Base-by-base conservation (phyloP, 345 rosid genomes). In the Salix viminalis region DNA sequence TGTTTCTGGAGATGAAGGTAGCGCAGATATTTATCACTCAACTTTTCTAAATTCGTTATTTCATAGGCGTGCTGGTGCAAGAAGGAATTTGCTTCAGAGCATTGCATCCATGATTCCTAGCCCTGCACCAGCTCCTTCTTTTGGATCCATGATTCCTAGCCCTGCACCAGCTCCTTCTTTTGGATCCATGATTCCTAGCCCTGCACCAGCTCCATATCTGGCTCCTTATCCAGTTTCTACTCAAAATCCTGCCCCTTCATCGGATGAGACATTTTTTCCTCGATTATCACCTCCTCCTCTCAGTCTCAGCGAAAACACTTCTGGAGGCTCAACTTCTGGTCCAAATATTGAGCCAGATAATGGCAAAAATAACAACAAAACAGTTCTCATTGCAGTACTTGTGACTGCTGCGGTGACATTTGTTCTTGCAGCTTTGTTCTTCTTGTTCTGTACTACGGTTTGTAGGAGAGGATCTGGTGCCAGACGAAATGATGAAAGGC, bases 381-480 rank as follows among this genome's bases (percentile, higher is more conserved):
- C 87, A 75, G 73, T 94, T 75, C 72, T 92, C 64, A 81, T 92
- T 72, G 99, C 97, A 52, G 92, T 89, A 44, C 91, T 81, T 75
- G 85, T 82, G 69, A 96, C 98, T 70, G 96, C 98, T 28, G 76
- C 78, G 32, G 90, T 86, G 64, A 92, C 99, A 37, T 88, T 89
- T 75, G 46, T 87, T 77, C 19, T 88, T 69, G 97, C 97, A 37
- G 90, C 89, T 34, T 67, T 92, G 77, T 70, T 94, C 72, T 92
- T 92, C 84, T 72, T 90, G 7, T 91, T 91, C 82, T 94, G 88
- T 79, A 75, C 69, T 67, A 85, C 75, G 75, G 71, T 86, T 39
- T 88, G 83, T 78, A 69, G 85, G 72, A 74, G 79, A 8, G 84
- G 89, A 44, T 72, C 88, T 81, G 83, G 79, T 71, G 82, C n/a